Evolutionary conservation across 345 rosid species (phyloP).

Genomic region (Ceriops zippeliana): DNA sequence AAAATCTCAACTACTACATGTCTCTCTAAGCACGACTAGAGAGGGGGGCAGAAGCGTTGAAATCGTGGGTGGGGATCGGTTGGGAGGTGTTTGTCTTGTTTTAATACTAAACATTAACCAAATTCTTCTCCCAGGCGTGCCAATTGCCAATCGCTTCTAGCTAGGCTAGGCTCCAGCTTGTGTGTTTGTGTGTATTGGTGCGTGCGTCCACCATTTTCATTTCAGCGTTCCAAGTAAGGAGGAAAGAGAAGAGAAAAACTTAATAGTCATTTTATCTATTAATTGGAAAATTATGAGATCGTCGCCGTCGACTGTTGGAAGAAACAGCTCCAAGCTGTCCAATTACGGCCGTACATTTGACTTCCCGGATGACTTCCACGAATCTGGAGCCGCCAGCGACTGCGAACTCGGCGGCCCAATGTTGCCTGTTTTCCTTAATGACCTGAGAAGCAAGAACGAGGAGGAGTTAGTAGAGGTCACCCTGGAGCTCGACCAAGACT

Average conservation of each 20-base stretch:
- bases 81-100: slow-evolving; percentile 65
- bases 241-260: not conserved
- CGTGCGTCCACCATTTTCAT: not conserved
- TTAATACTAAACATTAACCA: not conserved
- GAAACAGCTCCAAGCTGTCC: slow-evolving; percentile 48
- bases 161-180: not conserved
- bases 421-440: slow-evolving; percentile 75
- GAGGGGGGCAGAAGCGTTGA: slow-evolving; percentile 47
- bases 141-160: not conserved
- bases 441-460: slow-evolving; percentile 38
- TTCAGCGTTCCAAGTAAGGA: not conserved
- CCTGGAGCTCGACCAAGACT: slow-evolving; percentile 63
- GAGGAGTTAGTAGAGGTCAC: slow-evolving; percentile 76
- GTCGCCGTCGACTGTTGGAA: slow-evolving; percentile 35
- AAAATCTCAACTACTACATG: slow-evolving; percentile 33
- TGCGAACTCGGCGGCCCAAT: slow-evolving; percentile 64
- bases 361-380: slow-evolving; percentile 40
- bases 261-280: not conserved
- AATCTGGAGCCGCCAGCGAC: slow-evolving; percentile 17
- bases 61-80: slow-evolving; percentile 51
- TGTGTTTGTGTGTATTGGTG: not conserved
- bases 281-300: slow-evolving; percentile 23
- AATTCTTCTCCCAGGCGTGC: not conserved
- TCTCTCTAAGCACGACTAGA: slow-evolving; percentile 23
- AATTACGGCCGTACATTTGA: slow-evolving; percentile 50